Percentiles rank a stretch among this genome's conserved stretches.
Conservation (phyloP, 176 grass and related monocot genomes). For the Echinochloa phyllopogon region DNA sequence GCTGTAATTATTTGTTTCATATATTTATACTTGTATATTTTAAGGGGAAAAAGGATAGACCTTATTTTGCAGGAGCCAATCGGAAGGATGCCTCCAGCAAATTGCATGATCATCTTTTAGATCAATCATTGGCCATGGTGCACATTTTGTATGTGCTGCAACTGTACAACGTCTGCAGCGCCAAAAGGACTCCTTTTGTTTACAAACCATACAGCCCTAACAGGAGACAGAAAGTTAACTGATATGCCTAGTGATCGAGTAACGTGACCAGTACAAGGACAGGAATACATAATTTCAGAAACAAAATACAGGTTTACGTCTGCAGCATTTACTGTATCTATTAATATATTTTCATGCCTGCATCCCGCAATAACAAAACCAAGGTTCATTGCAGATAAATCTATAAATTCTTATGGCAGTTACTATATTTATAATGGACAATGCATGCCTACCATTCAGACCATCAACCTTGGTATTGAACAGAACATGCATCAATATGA, state of each 20-base stretch:
- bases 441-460: not conserved
- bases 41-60: constrained; percentile 63
- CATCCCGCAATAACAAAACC: constrained; percentile 20
- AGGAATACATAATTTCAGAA: no score
- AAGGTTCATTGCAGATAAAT: not conserved
- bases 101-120: no score
- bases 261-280: not conserved
- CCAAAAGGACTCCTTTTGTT: constrained; percentile 74
- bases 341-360: not conserved
- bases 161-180: constrained; percentile 77
- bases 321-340: not conserved
- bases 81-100: no score
- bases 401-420: not conserved
- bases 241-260: no score
- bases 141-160: constrained; percentile 79
- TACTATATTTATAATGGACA: constrained; percentile 1
- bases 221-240: constrained; percentile 44
- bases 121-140: constrained; percentile 79
- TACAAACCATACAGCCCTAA: constrained; percentile 79
- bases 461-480: constrained; percentile 13
- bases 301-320: not conserved
- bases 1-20: constrained; percentile 12
- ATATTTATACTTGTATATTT: constrained; percentile 30
- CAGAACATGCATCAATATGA: constrained; percentile 10
- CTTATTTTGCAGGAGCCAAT: no score